Percentiles rank a stretch among this genome's conserved stretches.
phyloP scores from a whole-genome alignment of 768 basidiomycete genomes.

The Serpula lacrymans region DNA sequence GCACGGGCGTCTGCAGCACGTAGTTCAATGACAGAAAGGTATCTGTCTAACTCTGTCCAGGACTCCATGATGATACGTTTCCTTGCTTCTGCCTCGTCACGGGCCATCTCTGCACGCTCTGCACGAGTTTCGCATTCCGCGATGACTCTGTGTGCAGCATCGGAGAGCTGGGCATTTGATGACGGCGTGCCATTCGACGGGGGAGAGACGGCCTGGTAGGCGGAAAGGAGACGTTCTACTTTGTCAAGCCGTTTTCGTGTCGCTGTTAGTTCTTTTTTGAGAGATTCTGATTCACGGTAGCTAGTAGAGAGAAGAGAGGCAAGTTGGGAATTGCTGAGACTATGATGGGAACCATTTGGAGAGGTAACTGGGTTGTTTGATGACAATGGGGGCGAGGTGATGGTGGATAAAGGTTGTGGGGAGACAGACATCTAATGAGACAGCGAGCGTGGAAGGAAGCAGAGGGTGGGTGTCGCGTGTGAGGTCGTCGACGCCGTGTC shows the following conservation, averaged over 20 bases:
- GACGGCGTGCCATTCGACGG: constrained; percentile 14
- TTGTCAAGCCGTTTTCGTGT: constrained; percentile 48
- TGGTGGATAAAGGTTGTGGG: constrained; percentile 9
- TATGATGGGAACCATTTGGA: constrained; percentile 12
- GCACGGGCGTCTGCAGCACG: constrained; percentile 48
- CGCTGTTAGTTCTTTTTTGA: constrained; percentile 45
- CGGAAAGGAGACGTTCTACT: constrained; percentile 43
- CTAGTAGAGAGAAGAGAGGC: constrained; percentile 53
- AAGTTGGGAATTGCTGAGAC: constrained; percentile 47
- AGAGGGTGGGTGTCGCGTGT: neutral
- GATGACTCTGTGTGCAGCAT: constrained; percentile 35
- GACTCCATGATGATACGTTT: constrained; percentile 41
- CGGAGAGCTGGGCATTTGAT: constrained; percentile 17
- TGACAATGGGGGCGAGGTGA: constrained; percentile 10
- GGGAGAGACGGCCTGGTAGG: constrained; percentile 21
- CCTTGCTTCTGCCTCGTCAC: constrained; percentile 54
- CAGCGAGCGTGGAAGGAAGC: too few species aligned
- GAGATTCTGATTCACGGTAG: constrained; percentile 48
- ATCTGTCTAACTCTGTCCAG: constrained; percentile 50
- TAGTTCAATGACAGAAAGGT: constrained; percentile 42
- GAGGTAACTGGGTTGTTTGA: too few species aligned
- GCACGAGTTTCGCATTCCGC: constrained; percentile 48
- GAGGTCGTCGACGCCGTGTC: constrained; percentile 1
- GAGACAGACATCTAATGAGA: constrained; percentile 24
- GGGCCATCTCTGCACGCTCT: constrained; percentile 45